Conservation (phyloP, 2,329 filamentous ascomycete genomes). For the Monilinia laxa region DNA sequence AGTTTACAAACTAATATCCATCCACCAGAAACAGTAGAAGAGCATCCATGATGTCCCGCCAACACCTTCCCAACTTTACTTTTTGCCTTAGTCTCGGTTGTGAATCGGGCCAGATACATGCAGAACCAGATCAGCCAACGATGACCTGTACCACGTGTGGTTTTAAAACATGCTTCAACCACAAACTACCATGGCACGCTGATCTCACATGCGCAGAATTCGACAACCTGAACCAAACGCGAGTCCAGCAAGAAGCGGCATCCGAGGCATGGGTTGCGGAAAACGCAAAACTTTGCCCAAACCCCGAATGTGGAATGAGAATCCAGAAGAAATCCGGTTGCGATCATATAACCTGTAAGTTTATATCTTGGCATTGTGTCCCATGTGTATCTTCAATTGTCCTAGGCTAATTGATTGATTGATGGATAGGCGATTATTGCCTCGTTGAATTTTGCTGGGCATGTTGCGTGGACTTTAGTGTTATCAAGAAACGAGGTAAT, state of each 20-base stretch:
- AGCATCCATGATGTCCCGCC: background rate
- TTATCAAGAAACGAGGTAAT: background rate
- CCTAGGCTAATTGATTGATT: background rate
- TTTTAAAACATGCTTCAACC: conserved; percentile 11
- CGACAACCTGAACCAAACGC: background rate
- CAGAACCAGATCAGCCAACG: background rate
- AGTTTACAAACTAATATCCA: background rate
- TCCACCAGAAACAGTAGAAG: background rate
- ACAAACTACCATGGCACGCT: conserved; percentile 18
- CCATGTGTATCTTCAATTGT: background rate
- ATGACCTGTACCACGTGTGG: conserved; percentile 7
- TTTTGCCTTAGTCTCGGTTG: background rate
- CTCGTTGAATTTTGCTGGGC: background rate
- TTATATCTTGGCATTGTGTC: background rate
- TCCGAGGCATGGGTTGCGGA: background rate
- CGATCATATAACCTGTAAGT: conserved; percentile 9
- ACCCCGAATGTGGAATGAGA: conserved; percentile 8
- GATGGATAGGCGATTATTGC: conserved; percentile 1
- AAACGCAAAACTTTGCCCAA: conserved; percentile 7
- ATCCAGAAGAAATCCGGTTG: background rate
- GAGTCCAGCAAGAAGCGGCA: conserved; percentile 2
- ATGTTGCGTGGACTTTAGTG: background rate
- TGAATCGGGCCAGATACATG: conserved; percentile 9
- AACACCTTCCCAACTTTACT: conserved; percentile 4
- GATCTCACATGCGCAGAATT: conserved; percentile 12